phyloP scores from a whole-genome alignment of 2,329 filamentous ascomycete genomes.

The Tolypocladium sp. region DNA sequence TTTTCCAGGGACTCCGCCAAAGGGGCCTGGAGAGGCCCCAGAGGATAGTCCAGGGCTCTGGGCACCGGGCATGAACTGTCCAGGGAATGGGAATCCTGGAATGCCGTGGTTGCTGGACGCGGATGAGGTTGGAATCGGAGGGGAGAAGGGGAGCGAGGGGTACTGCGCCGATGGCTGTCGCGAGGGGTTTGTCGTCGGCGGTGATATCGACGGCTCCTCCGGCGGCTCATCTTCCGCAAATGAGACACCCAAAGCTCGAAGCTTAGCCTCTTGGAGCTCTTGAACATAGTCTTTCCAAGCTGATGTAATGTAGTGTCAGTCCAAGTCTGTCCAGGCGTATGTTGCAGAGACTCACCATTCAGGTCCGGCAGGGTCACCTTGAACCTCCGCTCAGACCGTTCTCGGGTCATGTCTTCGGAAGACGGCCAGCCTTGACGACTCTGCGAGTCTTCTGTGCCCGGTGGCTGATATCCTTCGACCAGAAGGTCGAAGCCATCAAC shows the following conservation, averaged over 20 bases:
- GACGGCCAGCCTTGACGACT: slow-evolving; percentile 62
- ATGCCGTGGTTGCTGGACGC: slow-evolving; percentile 58
- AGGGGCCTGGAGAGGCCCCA: slow-evolving; percentile 64
- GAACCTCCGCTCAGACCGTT: slow-evolving; percentile 43
- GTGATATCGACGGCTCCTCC: slow-evolving; percentile 54
- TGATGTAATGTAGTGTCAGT: slow-evolving; percentile 15
- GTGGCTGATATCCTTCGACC: slow-evolving; percentile 28
- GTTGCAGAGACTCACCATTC: slow-evolving; percentile 34
- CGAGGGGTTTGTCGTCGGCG: slow-evolving; percentile 51
- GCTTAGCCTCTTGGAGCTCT: slow-evolving; percentile 80
- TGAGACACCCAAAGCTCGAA: slow-evolving; percentile 82
- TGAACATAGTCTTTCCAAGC: slow-evolving; percentile 70
- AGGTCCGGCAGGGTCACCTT: slow-evolving; percentile 62
- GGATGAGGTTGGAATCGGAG: slow-evolving; percentile 71
- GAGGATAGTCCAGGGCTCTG: slow-evolving; percentile 56
- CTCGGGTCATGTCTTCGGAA: slow-evolving; percentile 45
- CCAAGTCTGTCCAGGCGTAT: neutral
- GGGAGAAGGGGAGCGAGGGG: slow-evolving; percentile 71
- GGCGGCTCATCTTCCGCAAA: slow-evolving; percentile 67
- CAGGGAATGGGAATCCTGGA: slow-evolving; percentile 47
- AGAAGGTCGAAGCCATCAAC: slow-evolving; percentile 59
- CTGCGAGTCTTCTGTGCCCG: slow-evolving; percentile 41
- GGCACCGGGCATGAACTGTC: slow-evolving; percentile 50
- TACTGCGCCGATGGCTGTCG: slow-evolving; percentile 66
- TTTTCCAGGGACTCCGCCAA: slow-evolving; percentile 47